phyloP scores from a whole-genome alignment of 2,329 filamentous ascomycete species.

The Aspergillus sp. region DNA sequence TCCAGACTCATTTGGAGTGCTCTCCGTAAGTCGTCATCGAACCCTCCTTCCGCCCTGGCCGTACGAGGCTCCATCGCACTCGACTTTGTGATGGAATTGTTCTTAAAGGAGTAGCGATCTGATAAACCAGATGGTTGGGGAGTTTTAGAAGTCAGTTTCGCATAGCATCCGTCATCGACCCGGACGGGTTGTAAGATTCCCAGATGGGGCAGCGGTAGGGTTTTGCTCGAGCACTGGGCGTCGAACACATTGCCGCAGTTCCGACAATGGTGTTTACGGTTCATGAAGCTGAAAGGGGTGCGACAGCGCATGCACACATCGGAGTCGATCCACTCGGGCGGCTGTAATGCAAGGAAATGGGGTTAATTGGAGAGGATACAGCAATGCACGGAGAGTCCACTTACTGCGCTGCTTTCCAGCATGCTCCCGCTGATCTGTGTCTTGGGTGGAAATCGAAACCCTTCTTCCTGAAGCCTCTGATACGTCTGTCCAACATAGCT shows the following conservation, averaged over 20 bases:
- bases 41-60: slow-evolving; percentile 82
- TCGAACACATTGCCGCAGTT: slow-evolving; percentile 99
- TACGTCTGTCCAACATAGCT: slow-evolving; percentile 89
- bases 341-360: slow-evolving; percentile 50
- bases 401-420: slow-evolving; percentile 92
- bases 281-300: slow-evolving; percentile 94
- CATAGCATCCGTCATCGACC: slow-evolving; percentile 94
- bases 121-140: slow-evolving; percentile 43
- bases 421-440: slow-evolving; percentile 90
- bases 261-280: slow-evolving; percentile 95
- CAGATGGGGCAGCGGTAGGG: slow-evolving; percentile 82
- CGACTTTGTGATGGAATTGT: slow-evolving; percentile 60
- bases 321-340: slow-evolving; percentile 95
- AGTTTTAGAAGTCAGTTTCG: slow-evolving; percentile 76
- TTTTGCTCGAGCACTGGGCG: slow-evolving; percentile 89
- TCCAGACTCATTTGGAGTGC: slow-evolving; percentile 96
- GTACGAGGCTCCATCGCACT: slow-evolving; percentile 87
- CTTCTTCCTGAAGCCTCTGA: slow-evolving; percentile 74
- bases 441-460: slow-evolving; percentile 84
- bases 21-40: slow-evolving; percentile 91
- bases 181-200: slow-evolving; percentile 88
- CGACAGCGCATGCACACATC: slow-evolving; percentile 98
- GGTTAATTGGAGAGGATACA: not conserved
- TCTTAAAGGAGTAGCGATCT: slow-evolving; percentile 42
- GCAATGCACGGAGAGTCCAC: slow-evolving; percentile 33